Conservation (phyloP, 257 asterid genomes). For the Solanum chmielewskii region DNA sequence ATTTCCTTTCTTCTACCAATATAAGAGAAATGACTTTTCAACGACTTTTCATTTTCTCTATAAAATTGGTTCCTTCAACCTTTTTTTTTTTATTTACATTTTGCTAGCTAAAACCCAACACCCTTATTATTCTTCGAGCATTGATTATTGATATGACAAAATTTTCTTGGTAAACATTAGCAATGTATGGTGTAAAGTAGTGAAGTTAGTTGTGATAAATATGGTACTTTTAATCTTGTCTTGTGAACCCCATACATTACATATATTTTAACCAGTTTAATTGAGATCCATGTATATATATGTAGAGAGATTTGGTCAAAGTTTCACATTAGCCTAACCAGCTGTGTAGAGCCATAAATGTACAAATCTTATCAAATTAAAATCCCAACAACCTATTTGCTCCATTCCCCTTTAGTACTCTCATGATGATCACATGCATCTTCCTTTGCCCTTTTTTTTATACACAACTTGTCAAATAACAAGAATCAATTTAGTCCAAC, state of each 20-base stretch:
- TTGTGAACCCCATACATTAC: not conserved
- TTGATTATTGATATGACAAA: too few relatives aligned
- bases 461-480: not conserved
- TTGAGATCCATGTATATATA: not conserved
- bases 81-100: too few relatives aligned
- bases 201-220: not conserved
- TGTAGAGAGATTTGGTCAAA: not conserved
- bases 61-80: too few relatives aligned
- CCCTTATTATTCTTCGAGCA: too few relatives aligned
- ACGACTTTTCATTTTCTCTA: too few relatives aligned
- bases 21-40: too few relatives aligned
- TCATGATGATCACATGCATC: not conserved
- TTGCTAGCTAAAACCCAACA: too few relatives aligned
- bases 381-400: not conserved
- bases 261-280: not conserved
- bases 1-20: too few relatives aligned
- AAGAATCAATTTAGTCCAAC: not conserved
- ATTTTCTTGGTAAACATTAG: not conserved
- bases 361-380: not conserved
- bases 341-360: not conserved
- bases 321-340: not conserved
- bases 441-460: not conserved
- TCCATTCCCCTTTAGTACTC: not conserved
- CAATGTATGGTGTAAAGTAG: not conserved
- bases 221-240: not conserved